Percentiles rank a stretch among this genome's conserved stretches.
phyloP scores from a whole-genome alignment of 2,329 filamentous ascomycete genomes.

The Colletotrichum endophyticum region DNA sequence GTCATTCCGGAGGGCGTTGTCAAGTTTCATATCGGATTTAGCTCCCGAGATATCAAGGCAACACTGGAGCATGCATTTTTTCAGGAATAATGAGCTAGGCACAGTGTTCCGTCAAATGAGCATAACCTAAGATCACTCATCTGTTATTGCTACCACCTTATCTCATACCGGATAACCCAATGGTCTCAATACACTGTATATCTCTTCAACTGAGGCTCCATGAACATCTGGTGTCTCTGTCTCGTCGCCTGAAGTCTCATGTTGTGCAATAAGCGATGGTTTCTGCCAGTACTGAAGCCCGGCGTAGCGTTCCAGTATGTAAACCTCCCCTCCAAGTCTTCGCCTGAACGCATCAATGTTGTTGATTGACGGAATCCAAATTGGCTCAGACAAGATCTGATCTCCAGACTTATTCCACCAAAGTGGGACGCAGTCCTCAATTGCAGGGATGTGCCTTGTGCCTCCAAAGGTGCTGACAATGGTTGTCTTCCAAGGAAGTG shows the following conservation, averaged over 20 bases:
- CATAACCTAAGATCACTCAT: not conserved
- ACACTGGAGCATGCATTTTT: not conserved
- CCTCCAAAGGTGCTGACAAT: rapidly evolving
- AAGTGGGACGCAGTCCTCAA: not conserved
- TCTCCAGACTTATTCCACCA: not conserved
- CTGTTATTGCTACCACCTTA: not conserved
- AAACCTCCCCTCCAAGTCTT: not conserved
- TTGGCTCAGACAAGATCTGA: not conserved
- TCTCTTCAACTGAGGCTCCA: not conserved
- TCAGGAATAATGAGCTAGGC: not conserved
- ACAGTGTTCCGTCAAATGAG: no score
- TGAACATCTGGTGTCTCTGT: not conserved
- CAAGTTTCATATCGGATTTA: constrained; percentile 41
- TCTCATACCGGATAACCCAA: not conserved
- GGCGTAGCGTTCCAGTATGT: not conserved
- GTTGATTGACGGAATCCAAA: not conserved
- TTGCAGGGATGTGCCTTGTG: not conserved
- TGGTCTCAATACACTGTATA: not conserved
- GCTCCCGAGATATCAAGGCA: not conserved
- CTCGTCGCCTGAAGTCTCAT: not conserved
- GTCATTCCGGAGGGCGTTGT: constrained; percentile 50
- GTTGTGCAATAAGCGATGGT: not conserved
- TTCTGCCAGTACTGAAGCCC: not conserved
- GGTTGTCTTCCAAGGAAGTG: not conserved
- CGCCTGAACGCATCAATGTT: not conserved